These are phyloP conservation scores for Magnaporthiopsis poae DNA, from an alignment of 2,329 filamentous ascomycete species.

Conservation along the genomic window DNA sequence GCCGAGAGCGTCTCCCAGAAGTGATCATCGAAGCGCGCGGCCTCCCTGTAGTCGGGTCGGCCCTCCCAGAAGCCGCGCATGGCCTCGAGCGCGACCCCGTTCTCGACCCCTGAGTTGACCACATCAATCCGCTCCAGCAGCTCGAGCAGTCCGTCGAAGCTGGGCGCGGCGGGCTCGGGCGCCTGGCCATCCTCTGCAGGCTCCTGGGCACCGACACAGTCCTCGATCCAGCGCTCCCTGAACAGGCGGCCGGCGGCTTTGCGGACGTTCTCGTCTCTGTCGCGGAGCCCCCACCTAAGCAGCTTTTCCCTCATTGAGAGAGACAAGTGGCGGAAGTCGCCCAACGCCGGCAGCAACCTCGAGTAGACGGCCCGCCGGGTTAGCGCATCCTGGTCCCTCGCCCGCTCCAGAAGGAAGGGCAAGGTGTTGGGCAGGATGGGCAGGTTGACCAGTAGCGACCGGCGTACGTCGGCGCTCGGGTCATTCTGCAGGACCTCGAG, in stretches of 20 bases:
- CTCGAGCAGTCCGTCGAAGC: conserved; percentile 75
- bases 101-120: conserved; percentile 78
- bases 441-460: conserved; percentile 81
- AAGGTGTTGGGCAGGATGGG: conserved; percentile 74
- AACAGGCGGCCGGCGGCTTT: conserved; percentile 87
- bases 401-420: conserved; percentile 79
- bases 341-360: conserved; percentile 73
- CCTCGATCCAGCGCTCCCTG: conserved; percentile 93
- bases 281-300: conserved; percentile 83
- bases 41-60: conserved; percentile 69
- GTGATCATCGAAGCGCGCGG: conserved; percentile 58
- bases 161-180: conserved; percentile 51
- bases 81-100: conserved; percentile 81
- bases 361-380: conserved; percentile 83
- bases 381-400: conserved; percentile 74
- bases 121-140: conserved; percentile 89
- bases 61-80: conserved; percentile 97
- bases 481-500: conserved; percentile 87
- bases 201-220: conserved; percentile 64
- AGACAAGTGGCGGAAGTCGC: conserved; percentile 88
- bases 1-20: conserved; percentile 76
- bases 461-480: conserved; percentile 82
- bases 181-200: conserved; percentile 48
- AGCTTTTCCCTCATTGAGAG: conserved; percentile 92
- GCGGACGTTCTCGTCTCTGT: conserved; percentile 86